Evolutionary conservation across 2,329 filamentous ascomycete species (phyloP).

Genomic region (Huntiella bhutanensis): DNA sequence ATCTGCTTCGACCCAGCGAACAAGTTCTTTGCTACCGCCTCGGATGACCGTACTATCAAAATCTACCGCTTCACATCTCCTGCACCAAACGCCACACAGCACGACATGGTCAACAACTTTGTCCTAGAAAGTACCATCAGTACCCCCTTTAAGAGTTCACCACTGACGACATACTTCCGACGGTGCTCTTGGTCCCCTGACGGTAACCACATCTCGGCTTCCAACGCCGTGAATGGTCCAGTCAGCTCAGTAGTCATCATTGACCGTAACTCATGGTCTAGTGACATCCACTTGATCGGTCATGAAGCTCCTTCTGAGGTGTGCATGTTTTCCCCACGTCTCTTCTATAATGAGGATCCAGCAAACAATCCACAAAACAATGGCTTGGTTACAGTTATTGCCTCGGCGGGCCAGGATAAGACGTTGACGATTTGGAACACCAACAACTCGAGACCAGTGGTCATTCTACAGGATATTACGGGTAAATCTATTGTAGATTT

Average conservation of each 20-base stretch:
- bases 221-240: slow-evolving; percentile 91
- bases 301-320: slow-evolving; percentile 96
- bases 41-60: slow-evolving; percentile 90
- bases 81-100: slow-evolving; percentile 72
- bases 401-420: slow-evolving; percentile 92
- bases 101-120: slow-evolving; percentile 96
- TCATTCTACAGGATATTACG: slow-evolving; percentile 75
- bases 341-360: slow-evolving; percentile 62
- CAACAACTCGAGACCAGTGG: slow-evolving; percentile 74
- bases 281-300: slow-evolving; percentile 91
- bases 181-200: slow-evolving; percentile 96
- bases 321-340: slow-evolving; percentile 82
- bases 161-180: slow-evolving; percentile 89
- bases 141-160: slow-evolving; percentile 73
- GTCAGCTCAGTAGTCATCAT: slow-evolving; percentile 96
- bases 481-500: slow-evolving; percentile 88
- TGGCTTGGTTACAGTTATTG: slow-evolving; percentile 70
- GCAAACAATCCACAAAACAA: slow-evolving; percentile 28
- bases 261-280: slow-evolving; percentile 79
- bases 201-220: slow-evolving; percentile 88
- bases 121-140: slow-evolving; percentile 82
- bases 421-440: slow-evolving; percentile 96
- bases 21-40: slow-evolving; percentile 97
- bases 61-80: slow-evolving; percentile 91
- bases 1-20: slow-evolving; percentile 97